Percentiles rank a stretch among this genome's conserved stretches.
Conservation (phyloP, 75 land plant species). For the Sequoia sempervirens region DNA sequence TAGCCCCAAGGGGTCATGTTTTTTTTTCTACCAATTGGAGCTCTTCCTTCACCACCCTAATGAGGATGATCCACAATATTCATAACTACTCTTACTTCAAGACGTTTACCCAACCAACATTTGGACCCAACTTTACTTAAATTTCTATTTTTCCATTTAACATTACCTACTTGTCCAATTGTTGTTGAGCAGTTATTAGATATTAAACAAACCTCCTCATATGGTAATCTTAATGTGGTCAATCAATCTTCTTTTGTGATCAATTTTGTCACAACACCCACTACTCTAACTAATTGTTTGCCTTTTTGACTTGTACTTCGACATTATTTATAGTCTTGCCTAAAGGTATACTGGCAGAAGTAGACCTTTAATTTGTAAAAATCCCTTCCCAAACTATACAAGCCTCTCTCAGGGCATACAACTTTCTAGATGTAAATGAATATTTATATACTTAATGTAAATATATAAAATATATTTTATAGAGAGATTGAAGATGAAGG, state of each 20-base stretch:
- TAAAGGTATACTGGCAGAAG: background rate
- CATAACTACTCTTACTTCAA: background rate
- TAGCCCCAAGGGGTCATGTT: no score
- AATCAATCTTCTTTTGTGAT: background rate
- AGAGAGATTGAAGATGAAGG: background rate
- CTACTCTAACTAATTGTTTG: slow-evolving; percentile 28
- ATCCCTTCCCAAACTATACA: no score
- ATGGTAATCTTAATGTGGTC: no score
- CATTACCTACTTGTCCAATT: background rate
- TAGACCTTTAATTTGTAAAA: no score
- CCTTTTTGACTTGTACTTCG: slow-evolving; percentile 20
- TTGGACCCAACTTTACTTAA: background rate
- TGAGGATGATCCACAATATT: no score
- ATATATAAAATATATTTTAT: background rate
- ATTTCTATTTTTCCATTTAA: background rate
- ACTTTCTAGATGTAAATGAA: no score
- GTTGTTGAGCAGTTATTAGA: no score
- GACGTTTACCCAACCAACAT: background rate
- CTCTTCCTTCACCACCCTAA: background rate
- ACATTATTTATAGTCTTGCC: slow-evolving; percentile 25
- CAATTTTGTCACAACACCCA: background rate
- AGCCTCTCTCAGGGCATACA: no score
- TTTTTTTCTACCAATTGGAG: background rate
- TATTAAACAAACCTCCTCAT: no score
- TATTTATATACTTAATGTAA: no score